Percentiles rank a stretch among this genome's conserved stretches.
Conservation (phyloP, 2,329 filamentous ascomycete species). For the Rutstroemia sp. region DNA sequence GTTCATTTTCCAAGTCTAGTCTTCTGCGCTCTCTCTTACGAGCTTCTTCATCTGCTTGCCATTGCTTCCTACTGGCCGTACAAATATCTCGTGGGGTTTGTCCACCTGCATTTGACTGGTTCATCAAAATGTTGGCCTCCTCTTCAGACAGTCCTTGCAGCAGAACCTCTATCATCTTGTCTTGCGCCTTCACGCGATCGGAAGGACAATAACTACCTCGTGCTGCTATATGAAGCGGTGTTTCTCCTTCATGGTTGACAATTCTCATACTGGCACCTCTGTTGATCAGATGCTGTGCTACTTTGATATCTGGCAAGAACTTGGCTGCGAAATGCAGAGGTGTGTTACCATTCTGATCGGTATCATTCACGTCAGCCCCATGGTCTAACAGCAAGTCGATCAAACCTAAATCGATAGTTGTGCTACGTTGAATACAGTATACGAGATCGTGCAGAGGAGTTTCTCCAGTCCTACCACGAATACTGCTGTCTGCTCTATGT, state of each 20-base stretch:
- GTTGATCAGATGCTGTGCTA: slow-evolving; percentile 15
- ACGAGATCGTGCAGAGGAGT: slow-evolving; percentile 13
- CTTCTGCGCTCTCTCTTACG: no score
- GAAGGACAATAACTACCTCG: background rate
- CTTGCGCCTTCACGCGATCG: no score
- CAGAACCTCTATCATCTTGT: no score
- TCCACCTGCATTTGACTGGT: no score
- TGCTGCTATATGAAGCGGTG: slow-evolving; percentile 6
- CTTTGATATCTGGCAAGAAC: slow-evolving; percentile 18
- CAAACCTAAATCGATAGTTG: slow-evolving; percentile 12
- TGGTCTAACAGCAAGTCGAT: slow-evolving; percentile 19
- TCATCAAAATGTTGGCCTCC: no score
- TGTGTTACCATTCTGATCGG: slow-evolving; percentile 19
- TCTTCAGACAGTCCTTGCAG: no score
- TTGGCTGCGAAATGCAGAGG: slow-evolving; percentile 20
- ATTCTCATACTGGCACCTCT: slow-evolving; percentile 17
- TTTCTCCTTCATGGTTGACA: slow-evolving; percentile 18
- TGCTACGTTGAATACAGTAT: no score
- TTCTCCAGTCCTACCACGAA: slow-evolving; percentile 14
- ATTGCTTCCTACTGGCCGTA: no score
- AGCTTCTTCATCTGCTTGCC: no score
- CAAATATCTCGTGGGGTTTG: no score
- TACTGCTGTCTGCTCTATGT: slow-evolving; percentile 15
- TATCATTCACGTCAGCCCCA: slow-evolving; percentile 16
- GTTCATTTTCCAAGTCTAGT: no score